Evolutionary conservation across 495 filamentous ascomycete species (phyloP), one percentile per base, ranked within the genome.

Genomic region (Chaetomium tenue): DNA sequence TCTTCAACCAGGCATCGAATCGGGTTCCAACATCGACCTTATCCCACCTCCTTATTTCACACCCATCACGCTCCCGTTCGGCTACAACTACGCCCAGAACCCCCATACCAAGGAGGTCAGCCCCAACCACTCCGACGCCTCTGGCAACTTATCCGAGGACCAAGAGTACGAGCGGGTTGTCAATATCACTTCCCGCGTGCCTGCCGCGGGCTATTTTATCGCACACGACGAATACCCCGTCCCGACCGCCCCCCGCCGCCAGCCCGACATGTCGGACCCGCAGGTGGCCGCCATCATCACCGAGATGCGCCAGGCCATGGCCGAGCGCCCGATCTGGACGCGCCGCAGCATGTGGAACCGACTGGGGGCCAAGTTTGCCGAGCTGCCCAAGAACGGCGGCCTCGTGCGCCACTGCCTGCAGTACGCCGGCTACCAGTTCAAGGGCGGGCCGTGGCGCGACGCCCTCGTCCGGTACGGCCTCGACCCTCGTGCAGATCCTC

Each of bases 401-500:
- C 70, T 83, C 13, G 78, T 92, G 26, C 85, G 87, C 70, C 75
- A 85, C 64, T 85, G 88, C 53, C 75, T 89, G 39, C 87, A 88
- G 63, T 91, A 95, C 67, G 85, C 90, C 1, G 92, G 88, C 9
- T 98, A 97, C 76, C 87, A 89, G 76, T 97, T 97, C 81, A 86
- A 86, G 54, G 88, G 87, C 7, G 94, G 94, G 0, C 94, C 94
- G 0, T 98, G 91, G 89, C 84, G 91, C 55, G 92, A 98, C 72
- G 87, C 90, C 16, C 83, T 97, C 62, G 83, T 97, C 63, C 84
- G 82, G 58, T 91, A 91, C 67, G 95, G 94, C 13, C 70, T 96
- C 28, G 95, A 98, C 71, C 94, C 94, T 0, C 85, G 95, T 55
- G 78, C 75, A 8, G 88, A 91, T 58, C 86, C 88, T 0, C 82